phyloP scores from a whole-genome alignment of 805 yeast genomes.

The Jamesozyma jinghongensis region DNA sequence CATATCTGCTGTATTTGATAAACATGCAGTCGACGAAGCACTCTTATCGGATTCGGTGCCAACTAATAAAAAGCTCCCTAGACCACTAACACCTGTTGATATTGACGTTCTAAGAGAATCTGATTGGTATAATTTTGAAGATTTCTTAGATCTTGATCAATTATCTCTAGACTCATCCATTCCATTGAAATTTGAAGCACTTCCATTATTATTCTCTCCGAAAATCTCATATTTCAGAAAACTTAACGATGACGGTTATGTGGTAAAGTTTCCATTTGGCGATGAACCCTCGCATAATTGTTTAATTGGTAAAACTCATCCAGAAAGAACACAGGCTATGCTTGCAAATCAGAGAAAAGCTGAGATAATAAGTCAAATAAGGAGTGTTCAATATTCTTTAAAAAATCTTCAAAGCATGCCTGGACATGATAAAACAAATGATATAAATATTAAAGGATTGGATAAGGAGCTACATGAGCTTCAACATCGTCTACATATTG shows the following conservation, averaged over 20 bases:
- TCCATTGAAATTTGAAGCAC: conserved; percentile 35
- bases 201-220: conserved; percentile 46
- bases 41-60: conserved; percentile 8
- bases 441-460: conserved; percentile 9
- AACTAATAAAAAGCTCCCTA: neutral
- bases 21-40: conserved; percentile 39
- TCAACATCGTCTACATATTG: conserved; percentile 26
- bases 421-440: conserved; percentile 1
- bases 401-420: conserved; percentile 3
- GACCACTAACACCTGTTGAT: neutral
- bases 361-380: conserved; percentile 35
- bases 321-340: conserved; percentile 45
- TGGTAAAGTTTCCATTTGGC: conserved; percentile 50
- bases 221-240: conserved; percentile 54
- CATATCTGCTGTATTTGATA: conserved; percentile 54
- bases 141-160: conserved; percentile 61
- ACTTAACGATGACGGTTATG: conserved; percentile 34
- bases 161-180: conserved; percentile 33
- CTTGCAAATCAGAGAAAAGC: conserved; percentile 35
- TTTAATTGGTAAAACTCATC: conserved; percentile 41
- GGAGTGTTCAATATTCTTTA: conserved; percentile 9
- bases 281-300: conserved; percentile 47
- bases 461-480: conserved; percentile 25
- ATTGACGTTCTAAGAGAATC: conserved; percentile 9
- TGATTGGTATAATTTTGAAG: conserved; percentile 68